A percentile compares a stretch with the other conserved stretches of the same genome.
Evolutionary conservation across 78 protist genomes (phyloP).

Genomic region (Cavenderia fasciculata): DNA sequence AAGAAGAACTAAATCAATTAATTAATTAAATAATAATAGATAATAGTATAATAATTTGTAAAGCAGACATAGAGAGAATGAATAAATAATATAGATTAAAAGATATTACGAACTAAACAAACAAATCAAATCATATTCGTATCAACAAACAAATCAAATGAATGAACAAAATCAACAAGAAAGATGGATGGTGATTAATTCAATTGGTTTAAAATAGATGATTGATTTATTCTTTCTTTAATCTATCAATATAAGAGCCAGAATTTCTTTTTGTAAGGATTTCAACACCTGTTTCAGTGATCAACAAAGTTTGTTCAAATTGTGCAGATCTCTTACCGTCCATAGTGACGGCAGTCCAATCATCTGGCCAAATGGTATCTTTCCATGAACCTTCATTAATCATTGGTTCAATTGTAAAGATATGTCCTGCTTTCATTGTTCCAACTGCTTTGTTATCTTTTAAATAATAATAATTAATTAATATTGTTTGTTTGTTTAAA

Average conservation of each 20-base stretch:
- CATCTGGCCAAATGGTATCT: conserved; percentile 93
- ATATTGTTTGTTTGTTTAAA: background rate
- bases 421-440: conserved; percentile 93
- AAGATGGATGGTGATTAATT: too few species aligned
- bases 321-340: conserved; percentile 98
- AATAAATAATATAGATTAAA: too few species aligned
- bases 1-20: too few species aligned
- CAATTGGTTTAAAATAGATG: too few species aligned
- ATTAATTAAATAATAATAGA: too few species aligned
- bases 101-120: too few species aligned
- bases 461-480: background rate
- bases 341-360: conserved; percentile 94
- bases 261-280: conserved; percentile 47
- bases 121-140: too few species aligned
- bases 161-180: too few species aligned
- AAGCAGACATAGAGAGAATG: too few species aligned
- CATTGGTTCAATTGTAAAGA: conserved; percentile 99
- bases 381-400: conserved; percentile 81
- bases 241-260: conserved; percentile 50
- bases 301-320: conserved; percentile 97
- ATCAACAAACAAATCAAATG: too few species aligned
- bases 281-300: conserved; percentile 91
- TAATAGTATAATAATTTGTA: too few species aligned
- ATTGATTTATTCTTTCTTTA: conserved; percentile 18
- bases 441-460: conserved; percentile 86